phyloP scores from a whole-genome alignment of 2,329 filamentous ascomycete genomes.

The Aphanocladium album region DNA sequence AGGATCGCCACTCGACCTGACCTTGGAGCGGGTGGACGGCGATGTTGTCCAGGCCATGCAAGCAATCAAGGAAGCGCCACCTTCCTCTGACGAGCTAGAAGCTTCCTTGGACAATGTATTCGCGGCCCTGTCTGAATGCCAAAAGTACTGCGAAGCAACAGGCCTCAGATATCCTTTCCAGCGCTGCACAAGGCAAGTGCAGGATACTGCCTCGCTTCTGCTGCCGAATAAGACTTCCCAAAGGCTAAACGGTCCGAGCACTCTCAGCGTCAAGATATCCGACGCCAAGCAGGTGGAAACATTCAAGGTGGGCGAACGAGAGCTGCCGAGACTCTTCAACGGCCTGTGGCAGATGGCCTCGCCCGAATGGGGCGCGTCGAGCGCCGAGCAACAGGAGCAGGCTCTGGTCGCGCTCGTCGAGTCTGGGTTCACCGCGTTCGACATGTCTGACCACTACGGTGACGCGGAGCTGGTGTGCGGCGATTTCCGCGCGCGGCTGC shows the following conservation, averaged over 20 bases:
- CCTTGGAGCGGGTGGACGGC: constrained; percentile 25
- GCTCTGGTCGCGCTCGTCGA: constrained; percentile 17
- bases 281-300: constrained; percentile 18
- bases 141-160: constrained; percentile 14
- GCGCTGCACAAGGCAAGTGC: constrained; percentile 25
- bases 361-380: constrained; percentile 24
- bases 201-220: constrained; percentile 24
- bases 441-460: constrained; percentile 52
- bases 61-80: constrained; percentile 29
- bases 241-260: not conserved
- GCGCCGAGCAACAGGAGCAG: constrained; percentile 15
- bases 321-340: constrained; percentile 24
- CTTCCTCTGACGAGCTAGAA: constrained; percentile 18
- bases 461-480: constrained; percentile 46
- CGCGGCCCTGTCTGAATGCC: constrained; percentile 19
- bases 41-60: constrained; percentile 34
- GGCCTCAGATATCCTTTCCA: constrained; percentile 19
- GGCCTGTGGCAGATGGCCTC: constrained; percentile 29
- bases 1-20: constrained; percentile 5
- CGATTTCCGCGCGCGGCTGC: constrained; percentile 16
- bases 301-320: constrained; percentile 17
- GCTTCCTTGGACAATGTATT: constrained; percentile 16
- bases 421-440: constrained; percentile 28
- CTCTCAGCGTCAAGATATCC: not conserved
- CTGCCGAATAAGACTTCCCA: constrained; percentile 11